Base-by-base conservation (phyloP, 73 alveolate species). In the Uronychia setigera region DNA sequence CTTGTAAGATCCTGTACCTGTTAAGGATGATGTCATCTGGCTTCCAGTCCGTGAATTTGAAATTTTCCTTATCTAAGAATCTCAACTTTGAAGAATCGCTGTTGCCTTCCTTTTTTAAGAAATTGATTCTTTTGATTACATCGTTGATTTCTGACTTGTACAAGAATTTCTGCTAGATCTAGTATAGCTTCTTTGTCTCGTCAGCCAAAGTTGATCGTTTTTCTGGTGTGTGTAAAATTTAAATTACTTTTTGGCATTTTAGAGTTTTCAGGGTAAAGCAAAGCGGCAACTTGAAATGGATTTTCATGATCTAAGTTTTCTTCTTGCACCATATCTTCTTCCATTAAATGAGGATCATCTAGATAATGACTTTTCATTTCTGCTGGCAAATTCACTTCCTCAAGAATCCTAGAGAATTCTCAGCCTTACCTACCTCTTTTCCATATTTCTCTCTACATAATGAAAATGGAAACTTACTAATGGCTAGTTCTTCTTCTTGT, bases 181-280 rank as follows among this genome's bases (percentile, higher is more conserved):
- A 11, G 67, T 11, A 46, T 11, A 46, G 67, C 67, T 19, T 46
- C 19, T 46, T 46, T 46, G 67, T 46, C 67, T 46, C 67, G 5
- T 46, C 67, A 46, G 67, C 67, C 67, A 46, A 46, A 46, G 67
- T 46, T n/a, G n/a, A n/a, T n/a, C n/a, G 67, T 46, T 46, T 46
- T 46, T 46, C 67, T 46, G n/a, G n/a, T n/a, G n/a, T n/a, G n/a
- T n/a, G n/a, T n/a, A n/a, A n/a, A n/a, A n/a, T n/a, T n/a, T n/a
- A n/a, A n/a, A n/a, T n/a, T n/a, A n/a, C n/a, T n/a, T n/a, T n/a
- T n/a, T n/a, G n/a, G n/a, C n/a, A n/a, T n/a, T n/a, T n/a, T n/a
- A n/a, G n/a, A n/a, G n/a, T n/a, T n/a, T n/a, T n/a, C n/a, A n/a
- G n/a, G n/a, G n/a, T n/a, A n/a, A n/a, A n/a, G n/a, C n/a, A n/a